Percentiles rank a stretch among this genome's conserved stretches.
These are phyloP conservation scores for Xylaria nigripes DNA, from an alignment of 495 filamentous ascomycete species.

Conservation along the genomic window DNA sequence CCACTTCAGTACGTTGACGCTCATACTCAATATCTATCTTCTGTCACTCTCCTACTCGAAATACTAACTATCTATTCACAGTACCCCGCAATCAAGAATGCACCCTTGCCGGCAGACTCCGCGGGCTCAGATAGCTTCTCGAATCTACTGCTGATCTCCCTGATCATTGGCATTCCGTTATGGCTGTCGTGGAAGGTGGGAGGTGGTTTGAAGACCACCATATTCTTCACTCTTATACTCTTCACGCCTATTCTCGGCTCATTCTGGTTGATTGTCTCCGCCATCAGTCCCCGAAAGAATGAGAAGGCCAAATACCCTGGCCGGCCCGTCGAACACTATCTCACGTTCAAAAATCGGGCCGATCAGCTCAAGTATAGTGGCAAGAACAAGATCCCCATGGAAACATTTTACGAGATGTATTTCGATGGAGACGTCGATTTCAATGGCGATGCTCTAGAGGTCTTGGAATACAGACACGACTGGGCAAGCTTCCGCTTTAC, in stretches of 20 bases:
- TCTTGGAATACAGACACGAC: constrained; percentile 77
- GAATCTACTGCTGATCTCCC: constrained; percentile 51
- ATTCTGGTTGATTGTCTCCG: constrained; percentile 64
- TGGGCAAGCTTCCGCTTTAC: constrained; percentile 83
- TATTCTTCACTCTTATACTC: constrained; percentile 62
- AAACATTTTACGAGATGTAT: constrained; percentile 86
- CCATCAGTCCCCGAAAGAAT: constrained; percentile 62
- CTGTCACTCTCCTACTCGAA: neutral
- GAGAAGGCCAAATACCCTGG: constrained; percentile 71
- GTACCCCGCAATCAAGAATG: constrained; percentile 75
- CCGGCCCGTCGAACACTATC: constrained; percentile 73
- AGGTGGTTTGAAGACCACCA: constrained; percentile 60
- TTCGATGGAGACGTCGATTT: constrained; percentile 79
- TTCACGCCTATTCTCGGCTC: constrained; percentile 57
- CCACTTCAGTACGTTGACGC: constrained; percentile 53
- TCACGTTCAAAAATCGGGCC: constrained; percentile 69
- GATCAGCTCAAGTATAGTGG: constrained; percentile 68
- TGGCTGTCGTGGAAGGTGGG: constrained; percentile 62
- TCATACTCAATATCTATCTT: neutral
- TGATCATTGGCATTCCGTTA: constrained; percentile 53
- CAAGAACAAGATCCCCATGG: constrained; percentile 72
- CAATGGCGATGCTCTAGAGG: constrained; percentile 73
- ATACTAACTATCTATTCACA: constrained; percentile 25
- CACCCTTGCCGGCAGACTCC: constrained; percentile 69
- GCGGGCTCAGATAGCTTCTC: constrained; percentile 62